A percentile compares a stretch with the other conserved stretches of the same genome.
Evolutionary conservation across 306 rosid species (phyloP).

Genomic region (Purshia tridentata): DNA sequence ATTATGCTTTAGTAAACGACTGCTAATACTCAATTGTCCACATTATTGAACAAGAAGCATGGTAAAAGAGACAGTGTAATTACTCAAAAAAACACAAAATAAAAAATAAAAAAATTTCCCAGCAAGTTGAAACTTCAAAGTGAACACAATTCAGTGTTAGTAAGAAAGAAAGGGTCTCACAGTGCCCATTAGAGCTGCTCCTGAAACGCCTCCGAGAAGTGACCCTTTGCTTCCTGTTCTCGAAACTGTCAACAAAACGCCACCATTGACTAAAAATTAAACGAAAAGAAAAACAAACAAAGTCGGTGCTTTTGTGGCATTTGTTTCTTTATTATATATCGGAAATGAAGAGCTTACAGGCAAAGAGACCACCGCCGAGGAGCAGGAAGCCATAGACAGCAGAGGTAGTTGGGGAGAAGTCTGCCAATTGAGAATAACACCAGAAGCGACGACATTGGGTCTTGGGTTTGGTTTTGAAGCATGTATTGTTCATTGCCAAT

Average conservation of each 20-base stretch:
- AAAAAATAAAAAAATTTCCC: not conserved
- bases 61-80: not conserved
- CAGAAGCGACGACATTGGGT: not conserved
- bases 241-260: not conserved
- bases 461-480: not conserved
- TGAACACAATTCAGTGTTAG: not conserved
- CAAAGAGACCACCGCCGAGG: slow-evolving; percentile 30
- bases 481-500: not conserved
- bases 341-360: slow-evolving; percentile 7
- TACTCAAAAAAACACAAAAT: not conserved
- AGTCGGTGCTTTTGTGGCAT: not conserved
- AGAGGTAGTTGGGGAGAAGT: slow-evolving; percentile 19
- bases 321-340: not conserved
- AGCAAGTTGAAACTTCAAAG: not conserved
- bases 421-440: slow-evolving; percentile 14
- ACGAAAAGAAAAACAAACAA: not conserved
- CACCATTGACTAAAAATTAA: not conserved
- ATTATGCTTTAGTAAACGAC: not conserved
- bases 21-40: not conserved
- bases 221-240: slow-evolving; percentile 37
- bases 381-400: slow-evolving; percentile 26
- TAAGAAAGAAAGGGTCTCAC: slow-evolving; percentile 4
- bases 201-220: slow-evolving; percentile 28
- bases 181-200: slow-evolving; percentile 28
- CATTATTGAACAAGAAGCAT: not conserved